Evolutionary conservation across 2,329 filamentous ascomycete genomes (phyloP).

Genomic region (Phyllachora maydis): DNA sequence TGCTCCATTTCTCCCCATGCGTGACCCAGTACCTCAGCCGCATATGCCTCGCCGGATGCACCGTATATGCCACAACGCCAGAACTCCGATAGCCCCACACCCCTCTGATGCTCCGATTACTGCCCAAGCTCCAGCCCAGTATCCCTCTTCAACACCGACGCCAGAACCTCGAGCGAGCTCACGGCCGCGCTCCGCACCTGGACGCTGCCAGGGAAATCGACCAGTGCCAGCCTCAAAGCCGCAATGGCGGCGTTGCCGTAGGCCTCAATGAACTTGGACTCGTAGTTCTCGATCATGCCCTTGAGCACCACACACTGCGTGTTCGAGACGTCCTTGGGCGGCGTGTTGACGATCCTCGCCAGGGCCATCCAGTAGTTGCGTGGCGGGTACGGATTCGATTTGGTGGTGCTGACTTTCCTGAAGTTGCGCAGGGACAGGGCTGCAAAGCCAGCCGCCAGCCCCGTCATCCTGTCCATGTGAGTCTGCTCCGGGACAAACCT

Average conservation of each 20-base stretch:
- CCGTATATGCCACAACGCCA: too few relatives aligned
- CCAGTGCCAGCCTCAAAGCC: slow-evolving; percentile 45
- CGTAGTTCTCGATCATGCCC: slow-evolving; percentile 51
- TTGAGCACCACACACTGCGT: slow-evolving; percentile 54
- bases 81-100: too few relatives aligned
- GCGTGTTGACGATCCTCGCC: slow-evolving; percentile 57
- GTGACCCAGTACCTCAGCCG: too few relatives aligned
- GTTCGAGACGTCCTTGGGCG: slow-evolving; percentile 42
- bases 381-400: slow-evolving; percentile 53
- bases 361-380: slow-evolving; percentile 67
- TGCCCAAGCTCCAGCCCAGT: slow-evolving; percentile 24
- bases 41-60: too few relatives aligned
- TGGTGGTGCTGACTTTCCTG: slow-evolving; percentile 18
- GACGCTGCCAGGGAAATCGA: slow-evolving; percentile 48
- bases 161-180: slow-evolving; percentile 29
- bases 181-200: slow-evolving; percentile 25
- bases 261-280: slow-evolving; percentile 56
- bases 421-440: slow-evolving; percentile 72
- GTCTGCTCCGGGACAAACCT: slow-evolving; percentile 44
- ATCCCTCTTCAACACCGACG: slow-evolving; percentile 27
- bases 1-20: too few relatives aligned
- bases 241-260: slow-evolving; percentile 63
- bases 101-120: too few relatives aligned
- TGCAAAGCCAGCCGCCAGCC: slow-evolving; percentile 67
- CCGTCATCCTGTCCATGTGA: slow-evolving; percentile 71